These are phyloP conservation scores for Calonectria pteridis DNA, from an alignment of 2,329 filamentous ascomycete species.

Conservation along the genomic window DNA sequence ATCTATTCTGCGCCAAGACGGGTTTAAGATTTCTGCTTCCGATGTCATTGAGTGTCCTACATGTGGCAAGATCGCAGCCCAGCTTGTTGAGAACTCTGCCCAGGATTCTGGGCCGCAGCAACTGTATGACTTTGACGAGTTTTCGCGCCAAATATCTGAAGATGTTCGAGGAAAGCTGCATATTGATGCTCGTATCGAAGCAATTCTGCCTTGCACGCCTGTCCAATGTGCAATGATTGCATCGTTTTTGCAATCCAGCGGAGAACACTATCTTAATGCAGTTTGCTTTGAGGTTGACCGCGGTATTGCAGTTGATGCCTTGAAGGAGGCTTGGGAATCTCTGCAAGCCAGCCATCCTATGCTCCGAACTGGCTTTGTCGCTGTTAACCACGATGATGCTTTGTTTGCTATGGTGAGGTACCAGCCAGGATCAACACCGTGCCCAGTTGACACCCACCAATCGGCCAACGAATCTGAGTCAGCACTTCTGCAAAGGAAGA, in stretches of 20 bases:
- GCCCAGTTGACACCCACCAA: conserved; percentile 29
- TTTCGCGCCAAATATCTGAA: conserved; percentile 48
- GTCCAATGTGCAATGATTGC: conserved; percentile 85
- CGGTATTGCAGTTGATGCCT: conserved; percentile 49
- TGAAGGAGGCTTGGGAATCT: conserved; percentile 71
- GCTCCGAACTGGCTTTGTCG: conserved; percentile 79
- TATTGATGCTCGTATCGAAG: conserved; percentile 58
- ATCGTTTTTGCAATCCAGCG: conserved; percentile 76
- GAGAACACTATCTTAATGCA: conserved; percentile 81
- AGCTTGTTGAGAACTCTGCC: conserved; percentile 35
- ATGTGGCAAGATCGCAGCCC: conserved; percentile 54
- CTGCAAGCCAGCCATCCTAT: conserved; percentile 73
- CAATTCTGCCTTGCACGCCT: conserved; percentile 81
- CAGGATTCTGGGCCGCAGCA: not conserved
- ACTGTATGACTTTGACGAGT: conserved; percentile 55
- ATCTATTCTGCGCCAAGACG: conserved; percentile 70
- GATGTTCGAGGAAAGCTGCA: conserved; percentile 44
- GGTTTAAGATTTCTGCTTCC: conserved; percentile 71
- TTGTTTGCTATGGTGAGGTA: conserved; percentile 84
- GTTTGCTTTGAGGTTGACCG: conserved; percentile 66
- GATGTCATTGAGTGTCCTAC: conserved; percentile 79
- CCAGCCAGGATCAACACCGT: conserved; percentile 18
- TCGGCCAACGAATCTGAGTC: conserved; percentile 34
- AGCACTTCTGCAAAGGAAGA: conserved; percentile 54
- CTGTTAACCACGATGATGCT: conserved; percentile 68